Base-by-base conservation (phyloP, 140 eudicot species). In the Senecio squalidus region DNA sequence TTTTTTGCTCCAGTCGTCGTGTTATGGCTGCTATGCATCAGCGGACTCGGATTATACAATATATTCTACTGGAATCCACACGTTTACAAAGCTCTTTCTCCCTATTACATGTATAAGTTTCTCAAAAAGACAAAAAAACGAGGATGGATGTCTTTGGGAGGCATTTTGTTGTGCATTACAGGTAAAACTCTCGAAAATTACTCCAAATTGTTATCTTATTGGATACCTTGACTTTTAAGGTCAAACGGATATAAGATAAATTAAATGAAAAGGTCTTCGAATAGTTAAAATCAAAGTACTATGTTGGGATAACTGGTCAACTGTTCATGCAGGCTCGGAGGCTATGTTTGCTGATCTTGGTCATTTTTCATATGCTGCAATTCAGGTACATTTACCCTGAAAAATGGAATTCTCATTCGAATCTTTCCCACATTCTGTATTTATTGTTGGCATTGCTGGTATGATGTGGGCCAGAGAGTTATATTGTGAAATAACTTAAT, bases 131-230 rank as follows among this genome's bases (percentile, higher is more conserved):
- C 97, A 0, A 69, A 76, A 22, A 80, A 54, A 76, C 73, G 84
- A 46, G 97, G 97, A n/a, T 90, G 97, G 97, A 85, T 90, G 97
- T 90, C 95, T 45, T 67, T 90, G 74, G 97, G 97, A 26, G 97
- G 97, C 55, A 80, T 86, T 66, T 62, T 90, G 29, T 39, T 90
- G 58, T 90, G 97, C 85, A 90, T 90, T 33, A 90, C 97, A 73
- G 97, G 97, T 86, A 76, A 71, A 53, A 55, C 4, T 26, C 14
- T 34, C 36, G 23, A 36, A 20, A 16, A 5, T 39, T 47, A 5
- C 24, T 13, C 15, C n/a, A 46, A 45, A 7, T 46, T 45, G 46
- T 28, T 46, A 6, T 62, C 10, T 30, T 43, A 2, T 30, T 8
- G 8, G 44, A 8, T 23, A 15, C 4, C 6, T 43, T 54, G 55